Percentiles rank a stretch among this genome's conserved stretches.
Conservation (phyloP, 31 red algal species). For the Asparagopsis taxiformis region DNA sequence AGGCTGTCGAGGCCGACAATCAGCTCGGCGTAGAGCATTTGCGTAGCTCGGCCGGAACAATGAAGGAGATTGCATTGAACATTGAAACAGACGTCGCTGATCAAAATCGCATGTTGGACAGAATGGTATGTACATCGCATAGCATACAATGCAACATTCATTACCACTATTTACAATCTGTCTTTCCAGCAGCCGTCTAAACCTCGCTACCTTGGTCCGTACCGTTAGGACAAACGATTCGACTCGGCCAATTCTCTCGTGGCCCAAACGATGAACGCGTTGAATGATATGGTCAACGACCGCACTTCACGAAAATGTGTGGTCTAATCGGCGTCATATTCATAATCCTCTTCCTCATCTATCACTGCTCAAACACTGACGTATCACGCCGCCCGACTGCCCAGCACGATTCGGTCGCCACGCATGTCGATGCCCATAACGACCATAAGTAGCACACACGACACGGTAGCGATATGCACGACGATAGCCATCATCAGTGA, state of each 20-base stretch:
- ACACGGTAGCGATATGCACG: constrained; percentile 21
- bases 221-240: constrained; percentile 44
- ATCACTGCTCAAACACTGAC: constrained; percentile 17
- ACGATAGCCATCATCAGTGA: constrained; percentile 13
- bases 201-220: too few species aligned
- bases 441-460: constrained; percentile 29
- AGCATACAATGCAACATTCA: too few species aligned
- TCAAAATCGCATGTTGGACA: constrained; percentile 44
- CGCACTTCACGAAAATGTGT: constrained; percentile 21
- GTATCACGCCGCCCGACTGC: neutral
- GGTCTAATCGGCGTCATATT: constrained; percentile 11
- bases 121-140: constrained; percentile 16
- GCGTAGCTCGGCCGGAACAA: constrained; percentile 21
- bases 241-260: constrained; percentile 34
- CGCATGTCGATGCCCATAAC: constrained; percentile 30
- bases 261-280: constrained; percentile 1
- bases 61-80: constrained; percentile 35
- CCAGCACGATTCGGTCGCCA: constrained; percentile 7
- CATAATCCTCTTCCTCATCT: constrained; percentile 7
- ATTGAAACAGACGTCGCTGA: constrained; percentile 38
- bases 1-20: constrained; percentile 37
- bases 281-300: constrained; percentile 33
- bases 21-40: constrained; percentile 23
- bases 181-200: too few species aligned
- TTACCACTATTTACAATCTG: too few species aligned